Base-by-base conservation (phyloP, 2,329 filamentous ascomycete genomes). In the Dactylellina drechsleri region DNA sequence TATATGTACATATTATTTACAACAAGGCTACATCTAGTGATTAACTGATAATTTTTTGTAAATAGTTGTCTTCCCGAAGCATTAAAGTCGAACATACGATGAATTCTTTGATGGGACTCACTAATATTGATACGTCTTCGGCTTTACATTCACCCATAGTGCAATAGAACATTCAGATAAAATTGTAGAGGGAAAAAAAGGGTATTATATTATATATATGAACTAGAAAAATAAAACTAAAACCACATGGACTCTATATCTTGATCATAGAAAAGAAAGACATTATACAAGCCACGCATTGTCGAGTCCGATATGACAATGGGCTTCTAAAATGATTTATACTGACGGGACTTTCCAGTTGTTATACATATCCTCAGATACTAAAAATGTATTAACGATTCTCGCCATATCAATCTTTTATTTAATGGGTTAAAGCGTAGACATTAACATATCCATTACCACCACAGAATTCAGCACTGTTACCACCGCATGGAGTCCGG, bases 151-250 rank as follows among this genome's bases (percentile, higher is more conserved):
- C 31, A 36, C 31, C 31, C 23, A 23, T 23, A 23, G 23, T 4
- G 23, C 23, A 8, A 36, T 36, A 7, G 31, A 36, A 36, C 6
- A 8, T 36, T 36, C 3, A 36, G 31, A n/a, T 7, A 36, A 36
- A 82, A 10, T 54, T 54, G 52, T 5, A 31, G 6, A 58, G 43
- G 18, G 36, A 16, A 45, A 45, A 52, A 45, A 49, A 47, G 45
- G 43, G 16, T 20, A 57, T 58, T 45, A 53, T 64, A 50, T 52
- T 57, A 62, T 70, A 57, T 70, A 41, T 40, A 62, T 52, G 47
- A 52, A 52, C 56, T 70, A 70, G 58, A 70, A 52, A 52, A 62
- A 62, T 70, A 62, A 62, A n/a, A 36, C 6, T 36, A 36, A 10
- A 36, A 36, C 16, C 43, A 54, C 49, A 61, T 61, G 52, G 20